Evolutionary conservation across 2,329 filamentous ascomycete genomes (phyloP).

Genomic region (Thelonectria olida): DNA sequence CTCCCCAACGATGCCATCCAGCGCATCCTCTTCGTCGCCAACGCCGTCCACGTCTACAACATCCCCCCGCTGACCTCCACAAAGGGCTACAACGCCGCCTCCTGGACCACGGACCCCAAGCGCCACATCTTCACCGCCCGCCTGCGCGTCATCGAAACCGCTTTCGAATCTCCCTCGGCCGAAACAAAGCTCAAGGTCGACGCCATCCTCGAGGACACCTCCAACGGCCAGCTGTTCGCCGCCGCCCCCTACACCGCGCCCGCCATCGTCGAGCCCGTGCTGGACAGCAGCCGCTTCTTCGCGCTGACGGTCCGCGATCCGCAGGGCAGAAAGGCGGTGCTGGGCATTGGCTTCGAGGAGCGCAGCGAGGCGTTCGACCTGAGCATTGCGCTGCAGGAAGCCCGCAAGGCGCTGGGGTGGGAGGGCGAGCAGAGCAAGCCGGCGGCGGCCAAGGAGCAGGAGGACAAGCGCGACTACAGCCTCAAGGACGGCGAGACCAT

Average conservation of each 20-base stretch:
- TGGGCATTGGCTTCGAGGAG: conserved; percentile 90
- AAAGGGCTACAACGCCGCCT: conserved; percentile 79
- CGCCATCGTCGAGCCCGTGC: conserved; percentile 76
- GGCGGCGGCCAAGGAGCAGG: conserved; percentile 47
- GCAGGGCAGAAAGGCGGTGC: conserved; percentile 76
- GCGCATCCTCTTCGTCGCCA: conserved; percentile 81
- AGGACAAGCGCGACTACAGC: conserved; percentile 71
- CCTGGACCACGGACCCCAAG: conserved; percentile 77
- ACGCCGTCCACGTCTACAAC: conserved; percentile 83
- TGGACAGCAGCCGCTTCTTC: conserved; percentile 86
- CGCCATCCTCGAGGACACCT: conserved; percentile 80
- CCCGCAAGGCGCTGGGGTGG: conserved; percentile 73
- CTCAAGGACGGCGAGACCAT: conserved; percentile 92
- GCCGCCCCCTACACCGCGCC: conserved; percentile 79
- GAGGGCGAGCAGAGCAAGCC: conserved; percentile 53
- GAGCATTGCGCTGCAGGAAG: conserved; percentile 81
- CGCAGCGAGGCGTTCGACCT: conserved; percentile 88
- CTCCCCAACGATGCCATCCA: conserved; percentile 83
- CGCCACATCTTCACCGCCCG: conserved; percentile 88
- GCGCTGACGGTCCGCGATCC: conserved; percentile 82
- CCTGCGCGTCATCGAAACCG: conserved; percentile 80
- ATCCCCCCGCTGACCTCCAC: conserved; percentile 83
- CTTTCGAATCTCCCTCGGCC: conserved; percentile 53
- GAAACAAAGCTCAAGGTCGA: conserved; percentile 73
- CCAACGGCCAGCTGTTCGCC: conserved; percentile 80